Evolutionary conservation across 805 yeast species (phyloP).

Genomic region (Pichia occidentalis): DNA sequence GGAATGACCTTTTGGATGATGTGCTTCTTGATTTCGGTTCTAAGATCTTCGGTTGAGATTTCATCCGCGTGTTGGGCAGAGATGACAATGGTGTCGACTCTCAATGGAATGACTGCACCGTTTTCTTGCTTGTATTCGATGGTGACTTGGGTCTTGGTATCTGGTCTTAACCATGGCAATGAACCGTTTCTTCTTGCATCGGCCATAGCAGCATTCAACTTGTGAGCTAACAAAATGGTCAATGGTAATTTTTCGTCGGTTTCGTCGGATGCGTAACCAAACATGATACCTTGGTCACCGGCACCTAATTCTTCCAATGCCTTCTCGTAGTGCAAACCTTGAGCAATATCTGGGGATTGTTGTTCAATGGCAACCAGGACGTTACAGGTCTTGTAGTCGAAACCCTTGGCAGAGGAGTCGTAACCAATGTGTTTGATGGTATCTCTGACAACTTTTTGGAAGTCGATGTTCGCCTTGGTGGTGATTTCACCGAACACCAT

Average conservation of each 20-base stretch:
- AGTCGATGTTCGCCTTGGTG: slow-evolving; percentile 91
- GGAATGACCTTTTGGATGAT: slow-evolving; percentile 91
- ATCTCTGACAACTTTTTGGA: slow-evolving; percentile 96
- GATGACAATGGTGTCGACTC: slow-evolving; percentile 96
- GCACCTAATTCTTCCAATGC: slow-evolving; percentile 97
- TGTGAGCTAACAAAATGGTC: slow-evolving; percentile 90
- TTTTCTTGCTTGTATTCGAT: slow-evolving; percentile 89
- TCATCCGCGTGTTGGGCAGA: slow-evolving; percentile 98
- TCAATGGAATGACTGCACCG: slow-evolving; percentile 92
- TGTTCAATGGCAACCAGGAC: slow-evolving; percentile 98
- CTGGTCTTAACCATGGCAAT: slow-evolving; percentile 97
- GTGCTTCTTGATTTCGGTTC: slow-evolving; percentile 69
- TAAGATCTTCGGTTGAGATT: slow-evolving; percentile 87
- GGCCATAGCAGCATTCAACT: slow-evolving; percentile 93
- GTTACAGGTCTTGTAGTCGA: slow-evolving; percentile 98
- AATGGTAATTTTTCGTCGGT: slow-evolving; percentile 96
- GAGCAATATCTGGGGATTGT: slow-evolving; percentile 98
- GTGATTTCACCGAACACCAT: slow-evolving; percentile 99
- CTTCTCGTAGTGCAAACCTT: slow-evolving; percentile 96
- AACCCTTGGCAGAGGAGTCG: slow-evolving; percentile 93
- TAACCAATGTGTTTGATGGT: slow-evolving; percentile 98
- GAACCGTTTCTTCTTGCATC: slow-evolving; percentile 95
- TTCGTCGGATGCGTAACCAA: slow-evolving; percentile 98
- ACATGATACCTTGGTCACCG: slow-evolving; percentile 99
- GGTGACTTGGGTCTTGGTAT: slow-evolving; percentile 99